Evolutionary conservation across 768 basidiomycete species (phyloP).

Genomic region (Leccinum truebloodii): DNA sequence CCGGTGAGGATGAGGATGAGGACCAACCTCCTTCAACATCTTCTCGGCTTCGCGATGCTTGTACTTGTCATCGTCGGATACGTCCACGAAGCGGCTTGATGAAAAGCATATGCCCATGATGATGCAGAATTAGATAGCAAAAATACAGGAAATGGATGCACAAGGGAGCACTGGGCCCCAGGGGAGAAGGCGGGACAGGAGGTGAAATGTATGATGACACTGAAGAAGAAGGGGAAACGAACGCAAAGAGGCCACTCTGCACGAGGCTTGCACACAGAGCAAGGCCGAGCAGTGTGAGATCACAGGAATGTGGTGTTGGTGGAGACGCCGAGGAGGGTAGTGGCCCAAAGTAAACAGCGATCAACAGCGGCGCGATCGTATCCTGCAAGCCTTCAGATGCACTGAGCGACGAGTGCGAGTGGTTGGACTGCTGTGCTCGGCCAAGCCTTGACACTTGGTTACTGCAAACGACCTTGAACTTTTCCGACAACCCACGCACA

Average conservation of each 20-base stretch:
- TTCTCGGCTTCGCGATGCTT: conserved; percentile 73
- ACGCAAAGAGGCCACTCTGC: conserved; percentile 7
- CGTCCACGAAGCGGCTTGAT: conserved; percentile 50
- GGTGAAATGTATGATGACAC: neutral
- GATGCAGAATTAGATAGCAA: conserved; percentile 1
- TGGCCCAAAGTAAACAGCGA: conserved; percentile 19
- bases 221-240: neutral
- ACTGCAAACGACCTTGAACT: neutral
- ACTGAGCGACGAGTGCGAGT: neutral
- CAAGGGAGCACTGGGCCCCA: conserved; percentile 18
- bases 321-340: neutral
- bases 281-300: conserved; percentile 14
- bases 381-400: neutral
- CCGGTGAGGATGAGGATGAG: neutral
- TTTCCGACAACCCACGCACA: neutral
- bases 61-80: conserved; percentile 68
- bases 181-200: neutral
- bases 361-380: conserved; percentile 21
- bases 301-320: neutral
- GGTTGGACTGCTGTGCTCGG: no score
- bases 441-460: neutral
- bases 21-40: conserved; percentile 69
- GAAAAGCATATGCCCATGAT: conserved; percentile 83
- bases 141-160: conserved; percentile 5
- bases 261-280: conserved; percentile 21